A percentile compares a stretch with the other conserved stretches of the same genome.
Evolutionary conservation across 202 grass and related monocot species (phyloP).

Genomic region (Hordeum pubiflorum): DNA sequence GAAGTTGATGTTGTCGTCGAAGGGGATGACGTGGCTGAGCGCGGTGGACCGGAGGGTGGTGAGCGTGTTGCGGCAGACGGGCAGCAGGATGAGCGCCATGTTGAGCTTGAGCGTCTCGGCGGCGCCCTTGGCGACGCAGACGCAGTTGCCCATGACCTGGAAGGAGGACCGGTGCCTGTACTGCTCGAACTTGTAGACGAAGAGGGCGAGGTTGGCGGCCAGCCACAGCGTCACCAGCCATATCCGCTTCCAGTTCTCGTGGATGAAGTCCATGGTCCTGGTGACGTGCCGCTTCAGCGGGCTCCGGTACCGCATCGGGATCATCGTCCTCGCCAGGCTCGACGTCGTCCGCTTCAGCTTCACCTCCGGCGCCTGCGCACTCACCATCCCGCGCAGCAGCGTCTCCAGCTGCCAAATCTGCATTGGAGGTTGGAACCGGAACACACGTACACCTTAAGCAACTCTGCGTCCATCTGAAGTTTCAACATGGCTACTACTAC

Average conservation of each 20-base stretch:
- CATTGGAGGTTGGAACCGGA: conserved; percentile 5
- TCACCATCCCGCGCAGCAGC: conserved; percentile 76
- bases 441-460: background rate
- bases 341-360: conserved; percentile 58
- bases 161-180: conserved; percentile 60
- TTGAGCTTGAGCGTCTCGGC: conserved; percentile 89
- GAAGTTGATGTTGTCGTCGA: conserved; percentile 99
- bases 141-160: conserved; percentile 92
- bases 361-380: conserved; percentile 61
- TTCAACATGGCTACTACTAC: too few species aligned
- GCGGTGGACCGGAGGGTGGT: conserved; percentile 71
- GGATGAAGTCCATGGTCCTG: conserved; percentile 58
- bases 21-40: conserved; percentile 63
- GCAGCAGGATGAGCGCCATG: conserved; percentile 92
- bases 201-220: conserved; percentile 48
- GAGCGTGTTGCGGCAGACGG: conserved; percentile 93
- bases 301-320: conserved; percentile 68
- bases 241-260: conserved; percentile 97
- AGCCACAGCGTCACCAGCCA: conserved; percentile 82
- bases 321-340: conserved; percentile 89
- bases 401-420: conserved; percentile 97
- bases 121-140: conserved; percentile 83
- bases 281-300: conserved; percentile 56
- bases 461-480: background rate
- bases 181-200: conserved; percentile 74